Evolutionary conservation across 331 rosid genomes (phyloP), one percentile per base, ranked within the genome.

Genomic region (Malus hybrid): DNA sequence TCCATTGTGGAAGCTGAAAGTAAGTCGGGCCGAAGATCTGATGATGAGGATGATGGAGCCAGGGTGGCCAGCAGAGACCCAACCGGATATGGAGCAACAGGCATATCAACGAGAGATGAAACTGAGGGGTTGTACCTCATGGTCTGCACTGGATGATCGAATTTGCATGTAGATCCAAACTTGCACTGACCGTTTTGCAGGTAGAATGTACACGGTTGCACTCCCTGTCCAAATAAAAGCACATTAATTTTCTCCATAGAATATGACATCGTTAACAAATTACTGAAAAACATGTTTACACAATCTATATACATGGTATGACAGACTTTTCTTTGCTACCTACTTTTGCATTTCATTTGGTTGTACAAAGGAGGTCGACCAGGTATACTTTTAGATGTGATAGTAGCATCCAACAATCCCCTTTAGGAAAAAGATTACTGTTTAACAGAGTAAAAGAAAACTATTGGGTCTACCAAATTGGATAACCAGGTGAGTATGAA

Each of bases 121-220:
- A 88, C 81, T 54, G 90, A 90, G 56, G 88, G 88, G 77, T 80
- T 90, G 86, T 79, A 88, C 69, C 89, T 85, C 86, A 89, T 70
- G 18, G 86, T 50, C 76, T 90, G 92, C 76, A 81, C 44, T 57
- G 97, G 96, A 86, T 90, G 97, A 81, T 92, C 96, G 50, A 88
- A 92, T 83, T 92, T 92, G 87, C 96, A 92, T 6, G 89, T 80
- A 10, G 90, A 80, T 75, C 97, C 96, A 69, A 92, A 88, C 75
- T 88, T 90, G 91, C 97, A 92, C 73, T 87, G 85, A 75, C 96
- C 94, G 57, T 87, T 88, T 86, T 90, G 96, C 88, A 91, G 69
- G 82, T 91, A 91, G 79, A 91, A 91, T 46, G 84, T 82, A 84
- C 96, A 92, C 79, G 86, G 89, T 66, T 87, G 88, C 55, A 80